Evolutionary conservation across 768 basidiomycete genomes (phyloP).

Genomic region (Boletus reticuloceps): DNA sequence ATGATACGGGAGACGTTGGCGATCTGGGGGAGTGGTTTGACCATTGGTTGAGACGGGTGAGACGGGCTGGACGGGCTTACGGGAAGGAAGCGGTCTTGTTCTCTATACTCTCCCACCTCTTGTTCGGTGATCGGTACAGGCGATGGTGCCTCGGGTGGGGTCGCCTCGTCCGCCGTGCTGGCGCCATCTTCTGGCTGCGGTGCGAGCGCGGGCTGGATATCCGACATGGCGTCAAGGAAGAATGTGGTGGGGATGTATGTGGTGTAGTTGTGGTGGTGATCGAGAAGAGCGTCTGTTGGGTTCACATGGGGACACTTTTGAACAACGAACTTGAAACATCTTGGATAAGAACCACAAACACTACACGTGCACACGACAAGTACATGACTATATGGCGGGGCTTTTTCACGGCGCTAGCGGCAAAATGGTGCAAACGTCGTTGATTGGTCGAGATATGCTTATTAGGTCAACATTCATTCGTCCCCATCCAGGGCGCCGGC

Average conservation of each 20-base stretch:
- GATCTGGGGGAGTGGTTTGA: constrained; percentile 47
- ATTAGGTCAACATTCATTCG: background rate
- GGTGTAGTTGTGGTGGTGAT: background rate
- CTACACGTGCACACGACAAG: too few relatives aligned
- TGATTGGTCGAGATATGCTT: constrained; percentile 16
- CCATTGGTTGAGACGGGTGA: too few relatives aligned
- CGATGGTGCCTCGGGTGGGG: constrained; percentile 45
- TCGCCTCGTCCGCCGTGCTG: constrained; percentile 24
- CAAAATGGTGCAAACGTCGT: constrained; percentile 1
- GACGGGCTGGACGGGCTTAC: constrained; percentile 36
- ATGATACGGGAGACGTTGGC: constrained; percentile 98
- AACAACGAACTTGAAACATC: background rate
- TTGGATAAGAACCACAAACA: background rate
- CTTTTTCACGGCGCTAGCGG: constrained; percentile 12
- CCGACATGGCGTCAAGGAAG: constrained; percentile 24
- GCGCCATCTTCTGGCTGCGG: constrained; percentile 41
- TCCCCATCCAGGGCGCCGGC: too few relatives aligned
- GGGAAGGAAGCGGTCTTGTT: constrained; percentile 94
- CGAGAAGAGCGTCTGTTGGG: background rate
- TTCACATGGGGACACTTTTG: background rate
- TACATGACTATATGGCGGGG: background rate
- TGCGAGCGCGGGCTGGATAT: constrained; percentile 37
- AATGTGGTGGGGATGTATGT: background rate
- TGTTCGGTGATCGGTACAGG: constrained; percentile 82
- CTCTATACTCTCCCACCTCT: constrained; percentile 91